Evolutionary conservation across 306 rosid genomes (phyloP), one percentile per base, ranked within the genome.

Genomic region (Prinsepia uniflora): DNA sequence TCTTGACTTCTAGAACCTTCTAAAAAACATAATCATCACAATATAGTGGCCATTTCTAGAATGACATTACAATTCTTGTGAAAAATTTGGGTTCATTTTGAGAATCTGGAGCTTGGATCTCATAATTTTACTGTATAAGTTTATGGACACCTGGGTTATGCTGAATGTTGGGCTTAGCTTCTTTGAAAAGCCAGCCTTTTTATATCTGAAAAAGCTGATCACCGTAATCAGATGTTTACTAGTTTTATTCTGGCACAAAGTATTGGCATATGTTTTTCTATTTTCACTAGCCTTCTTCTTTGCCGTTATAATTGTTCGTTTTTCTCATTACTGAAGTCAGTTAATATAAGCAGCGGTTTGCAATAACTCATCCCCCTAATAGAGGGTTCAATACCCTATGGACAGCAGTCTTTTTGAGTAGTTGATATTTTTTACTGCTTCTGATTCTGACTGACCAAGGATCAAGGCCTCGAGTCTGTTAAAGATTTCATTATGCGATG

Each of bases 1-100:
- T 60, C 60, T 75, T 66, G 63, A 66, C 48, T 42, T 42, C 60
- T 47, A 49, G 19, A 40, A 67, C 70, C 9, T 22, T 52, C 56
- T 11, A 41, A 52, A 20, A 57, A 57, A 54, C 46, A 48, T 36
- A 40, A 42, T 55, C 4, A 20, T 39, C 19, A 8, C 14, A 40
- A 41, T 20, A 63, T 50, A 39, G 10, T 22, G 36, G 48, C 62
- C 42, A 42, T 50, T 67, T 67, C 49, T 0, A 55, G 41, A 66
- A 20, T 30, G 59, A 9, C 14, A 30, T 36, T 34, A n/a, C 14
- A 49, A 46, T 6, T 7, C n/a, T 65, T 22, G 0, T 48, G 47
- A 49, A 13, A 18, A 11, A 52, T 50, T 68, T 68, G 72, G 72
- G 15, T 67, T 67, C 56, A 30, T 67, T 12, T 43, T 64, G 53